Percentiles rank a stretch among this genome's conserved stretches.
Conservation (phyloP, 176 grass and related monocot species). For the Triticum aestivum region DNA sequence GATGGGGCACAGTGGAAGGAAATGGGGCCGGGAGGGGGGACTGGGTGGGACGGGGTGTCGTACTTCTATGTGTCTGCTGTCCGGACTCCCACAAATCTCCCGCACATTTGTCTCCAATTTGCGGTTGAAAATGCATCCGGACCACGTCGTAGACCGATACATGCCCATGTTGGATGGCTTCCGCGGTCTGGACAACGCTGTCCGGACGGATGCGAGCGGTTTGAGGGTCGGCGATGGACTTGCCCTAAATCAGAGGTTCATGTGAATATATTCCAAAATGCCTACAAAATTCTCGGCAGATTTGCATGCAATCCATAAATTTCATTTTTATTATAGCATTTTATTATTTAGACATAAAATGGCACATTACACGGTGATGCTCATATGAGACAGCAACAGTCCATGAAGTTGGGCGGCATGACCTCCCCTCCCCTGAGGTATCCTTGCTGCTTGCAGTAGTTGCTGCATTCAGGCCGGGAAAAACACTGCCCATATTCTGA, state of each 20-base stretch:
- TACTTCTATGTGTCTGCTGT: too few species aligned
- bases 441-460: conserved; percentile 2
- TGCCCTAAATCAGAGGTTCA: background rate
- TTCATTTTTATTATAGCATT: background rate
- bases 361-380: background rate
- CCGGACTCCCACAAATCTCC: too few species aligned
- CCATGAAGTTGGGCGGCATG: background rate
- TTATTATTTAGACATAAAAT: background rate
- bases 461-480: background rate
- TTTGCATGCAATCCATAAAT: background rate
- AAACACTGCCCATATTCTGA: background rate
- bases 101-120: too few species aligned
- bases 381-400: conserved; percentile 11
- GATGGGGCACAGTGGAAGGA: too few species aligned
- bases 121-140: too few species aligned
- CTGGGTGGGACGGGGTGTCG: too few species aligned
- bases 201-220: too few species aligned
- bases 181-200: too few species aligned
- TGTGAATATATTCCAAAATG: background rate
- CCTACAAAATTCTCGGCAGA: background rate
- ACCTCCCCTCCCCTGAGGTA: background rate
- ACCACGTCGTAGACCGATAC: too few species aligned
- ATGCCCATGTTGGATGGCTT: too few species aligned
- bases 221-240: too few species aligned
- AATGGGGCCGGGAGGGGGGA: too few species aligned